Evolutionary conservation across 1,284 basidiomycete species (phyloP).

Genomic region (Heterobasidion occidentale): DNA sequence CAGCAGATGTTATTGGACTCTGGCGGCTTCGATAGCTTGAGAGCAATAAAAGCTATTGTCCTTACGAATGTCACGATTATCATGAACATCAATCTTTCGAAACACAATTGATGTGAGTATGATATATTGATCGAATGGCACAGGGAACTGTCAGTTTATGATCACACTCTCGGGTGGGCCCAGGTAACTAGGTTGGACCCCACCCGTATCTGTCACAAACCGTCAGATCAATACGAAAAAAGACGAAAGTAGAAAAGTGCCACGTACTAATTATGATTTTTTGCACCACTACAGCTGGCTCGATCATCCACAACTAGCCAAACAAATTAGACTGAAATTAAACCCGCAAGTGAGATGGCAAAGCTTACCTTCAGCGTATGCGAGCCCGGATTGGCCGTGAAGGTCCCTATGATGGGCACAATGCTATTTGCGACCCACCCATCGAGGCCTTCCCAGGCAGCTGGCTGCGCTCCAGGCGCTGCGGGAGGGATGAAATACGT

Average conservation of each 20-base stretch:
- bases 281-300: conserved; percentile 53
- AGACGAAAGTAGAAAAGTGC: not conserved
- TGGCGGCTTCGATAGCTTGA: too few relatives aligned
- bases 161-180: conserved; percentile 49
- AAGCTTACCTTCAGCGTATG: conserved; percentile 47
- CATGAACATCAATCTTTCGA: too few relatives aligned
- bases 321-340: not conserved
- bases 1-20: too few relatives aligned
- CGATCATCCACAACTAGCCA: conserved; percentile 45
- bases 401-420: conserved; percentile 29
- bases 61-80: too few relatives aligned
- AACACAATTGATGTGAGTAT: too few relatives aligned
- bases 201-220: conserved; percentile 39
- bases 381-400: conserved; percentile 37
- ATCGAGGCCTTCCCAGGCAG: conserved; percentile 44
- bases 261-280: conserved; percentile 51
- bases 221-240: not conserved
- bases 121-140: too few relatives aligned
- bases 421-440: conserved; percentile 48
- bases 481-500: conserved; percentile 45
- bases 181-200: conserved; percentile 45
- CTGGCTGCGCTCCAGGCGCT: conserved; percentile 41
- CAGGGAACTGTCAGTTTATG: not conserved
- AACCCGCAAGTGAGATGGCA: not conserved
- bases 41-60: too few relatives aligned